Conservation (phyloP, 2,329 filamentous ascomycete species). For the Aureobasidium pullulans region DNA sequence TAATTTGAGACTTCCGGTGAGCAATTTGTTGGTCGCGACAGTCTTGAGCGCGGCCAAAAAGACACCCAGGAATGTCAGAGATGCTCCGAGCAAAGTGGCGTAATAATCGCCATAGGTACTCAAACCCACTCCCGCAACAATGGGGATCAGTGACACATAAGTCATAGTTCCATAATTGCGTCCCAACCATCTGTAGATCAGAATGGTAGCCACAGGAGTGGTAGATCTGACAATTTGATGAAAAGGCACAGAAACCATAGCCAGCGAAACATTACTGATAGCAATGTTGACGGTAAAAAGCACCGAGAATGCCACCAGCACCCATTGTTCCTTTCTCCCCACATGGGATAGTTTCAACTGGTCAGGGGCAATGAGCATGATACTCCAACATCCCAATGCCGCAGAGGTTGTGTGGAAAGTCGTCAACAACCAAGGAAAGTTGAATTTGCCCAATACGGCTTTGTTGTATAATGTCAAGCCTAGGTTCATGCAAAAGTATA, state of each 20-base stretch:
- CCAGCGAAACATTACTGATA: slow-evolving; percentile 53
- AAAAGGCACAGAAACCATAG: slow-evolving; percentile 55
- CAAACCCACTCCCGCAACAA: slow-evolving; percentile 52
- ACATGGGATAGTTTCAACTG: slow-evolving; percentile 48
- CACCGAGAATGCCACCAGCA: slow-evolving; percentile 50
- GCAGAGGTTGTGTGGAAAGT: slow-evolving; percentile 52
- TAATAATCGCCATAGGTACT: slow-evolving; percentile 57
- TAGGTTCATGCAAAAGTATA: slow-evolving; percentile 46
- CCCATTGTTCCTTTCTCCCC: slow-evolving; percentile 45
- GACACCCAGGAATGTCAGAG: slow-evolving; percentile 32
- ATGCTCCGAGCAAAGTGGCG: slow-evolving; percentile 46
- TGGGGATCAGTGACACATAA: slow-evolving; percentile 54
- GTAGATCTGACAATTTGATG: slow-evolving; percentile 58
- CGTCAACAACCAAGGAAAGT: slow-evolving; percentile 56
- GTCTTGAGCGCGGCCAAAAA: slow-evolving; percentile 45
- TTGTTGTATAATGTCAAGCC: slow-evolving; percentile 54
- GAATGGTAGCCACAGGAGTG: slow-evolving; percentile 54
- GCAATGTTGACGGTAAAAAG: slow-evolving; percentile 59
- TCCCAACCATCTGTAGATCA: slow-evolving; percentile 50
- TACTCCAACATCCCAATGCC: slow-evolving; percentile 47
- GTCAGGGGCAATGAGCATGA: slow-evolving; percentile 33
- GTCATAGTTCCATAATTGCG: slow-evolving; percentile 49
- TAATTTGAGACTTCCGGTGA: slow-evolving; percentile 54
- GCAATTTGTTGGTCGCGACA: slow-evolving; percentile 56
- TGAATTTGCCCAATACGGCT: slow-evolving; percentile 41